Evolutionary conservation across 257 asterid species (phyloP), one percentile per base, ranked within the genome.

Genomic region (Lycium barbarum): DNA sequence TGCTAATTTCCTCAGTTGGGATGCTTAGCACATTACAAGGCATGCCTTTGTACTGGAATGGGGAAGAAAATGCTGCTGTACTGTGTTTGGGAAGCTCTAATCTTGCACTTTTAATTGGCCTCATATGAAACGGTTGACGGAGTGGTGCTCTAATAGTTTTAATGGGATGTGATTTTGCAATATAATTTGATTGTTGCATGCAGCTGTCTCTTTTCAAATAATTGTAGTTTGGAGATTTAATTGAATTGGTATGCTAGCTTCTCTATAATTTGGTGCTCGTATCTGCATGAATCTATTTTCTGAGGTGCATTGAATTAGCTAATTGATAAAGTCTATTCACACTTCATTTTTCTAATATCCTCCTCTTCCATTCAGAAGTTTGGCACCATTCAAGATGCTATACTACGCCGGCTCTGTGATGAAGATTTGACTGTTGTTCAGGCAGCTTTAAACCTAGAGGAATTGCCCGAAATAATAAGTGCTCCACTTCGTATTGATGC

Each of bases 351-450:
- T 80, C 81, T 18, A 74, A 43, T 58, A 49, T 18, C 0, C 63
- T 86, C 17, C 47, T 86, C 62, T 83, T 49, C 65, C 86, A 33
- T 79, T 87, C 97, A 97, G 99, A 91, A 85, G 79, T 90, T 94
- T 90, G 90, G 86, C 84, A 89, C 92, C 86, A 89, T 94, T 86
- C 96, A 90, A 89, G 97, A 93, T 90, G 97, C 95, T 85, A 84
- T 97, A 84, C 40, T 90, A 68, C 95, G 91, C 67, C 90, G 96
- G 85, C 96, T 97, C 85, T 87, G 88, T 81, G 98, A 95, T 74
- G 98, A 94, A 86, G 97, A 97, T 87, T 84, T 97, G 80, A 86
- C 86, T 87, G 99, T 97, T 86, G 97, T 93, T 82, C 91, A 90
- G 85, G 95, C 91, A 82, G 97, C 89, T 87, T 85, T 97, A 86